Percentiles rank a stretch among this genome's conserved stretches.
phyloP scores from a whole-genome alignment of 306 rosid genomes.

The Castanea sativa region DNA sequence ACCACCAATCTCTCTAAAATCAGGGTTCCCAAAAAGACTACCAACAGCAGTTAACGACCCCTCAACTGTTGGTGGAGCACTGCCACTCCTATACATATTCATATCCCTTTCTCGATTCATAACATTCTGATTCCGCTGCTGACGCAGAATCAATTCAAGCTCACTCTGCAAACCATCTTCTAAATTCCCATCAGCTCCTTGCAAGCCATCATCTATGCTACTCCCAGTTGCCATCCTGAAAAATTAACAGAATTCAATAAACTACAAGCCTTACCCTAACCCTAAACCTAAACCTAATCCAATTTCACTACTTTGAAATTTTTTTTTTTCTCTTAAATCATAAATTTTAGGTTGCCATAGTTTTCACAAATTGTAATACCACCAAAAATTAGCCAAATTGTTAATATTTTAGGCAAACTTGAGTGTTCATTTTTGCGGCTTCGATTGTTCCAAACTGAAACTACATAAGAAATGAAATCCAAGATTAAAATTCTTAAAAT shows the following conservation, averaged over 20 bases:
- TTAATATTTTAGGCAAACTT: background rate
- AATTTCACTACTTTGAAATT: background rate
- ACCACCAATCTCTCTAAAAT: slow-evolving; percentile 35
- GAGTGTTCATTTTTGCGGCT: background rate
- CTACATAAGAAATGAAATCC: background rate
- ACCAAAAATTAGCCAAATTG: background rate
- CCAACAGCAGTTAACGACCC: slow-evolving; percentile 83
- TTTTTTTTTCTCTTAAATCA: no score
- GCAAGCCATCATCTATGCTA: slow-evolving; percentile 38
- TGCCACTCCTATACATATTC: slow-evolving; percentile 87
- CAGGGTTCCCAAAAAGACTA: slow-evolving; percentile 55
- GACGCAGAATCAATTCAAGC: slow-evolving; percentile 66
- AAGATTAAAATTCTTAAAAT: background rate
- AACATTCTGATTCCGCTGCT: slow-evolving; percentile 55
- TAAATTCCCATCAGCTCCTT: slow-evolving; percentile 45
- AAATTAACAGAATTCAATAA: slow-evolving; percentile 2
- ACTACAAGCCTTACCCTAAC: background rate
- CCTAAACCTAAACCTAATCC: background rate
- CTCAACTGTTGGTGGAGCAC: slow-evolving; percentile 98
- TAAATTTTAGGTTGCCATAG: background rate
- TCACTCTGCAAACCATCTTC: slow-evolving; percentile 71
- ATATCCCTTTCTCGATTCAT: slow-evolving; percentile 60
- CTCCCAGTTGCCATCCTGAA: slow-evolving; percentile 65
- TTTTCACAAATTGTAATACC: slow-evolving; percentile 20
- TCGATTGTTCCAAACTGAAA: background rate